Conservation (phyloP, 106 monocot genomes). For the Acanthochlamys bracteata region DNA sequence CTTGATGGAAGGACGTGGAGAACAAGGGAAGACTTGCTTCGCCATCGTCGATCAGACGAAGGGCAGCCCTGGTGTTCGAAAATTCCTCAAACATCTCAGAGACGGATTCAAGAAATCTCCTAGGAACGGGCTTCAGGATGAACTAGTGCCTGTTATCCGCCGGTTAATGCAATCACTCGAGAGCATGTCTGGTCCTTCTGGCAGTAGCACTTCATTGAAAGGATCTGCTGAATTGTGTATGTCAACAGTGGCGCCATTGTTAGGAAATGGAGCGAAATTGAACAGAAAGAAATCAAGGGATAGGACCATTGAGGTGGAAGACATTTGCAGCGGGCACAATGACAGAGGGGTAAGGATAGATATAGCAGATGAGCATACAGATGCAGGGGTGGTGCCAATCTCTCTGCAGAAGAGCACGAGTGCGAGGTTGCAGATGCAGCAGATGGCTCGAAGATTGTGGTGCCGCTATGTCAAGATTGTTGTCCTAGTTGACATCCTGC, state of each 20-base stretch:
- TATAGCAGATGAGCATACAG: background rate
- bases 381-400: constrained; percentile 6
- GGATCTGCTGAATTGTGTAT: constrained; percentile 4
- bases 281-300: constrained; percentile 21
- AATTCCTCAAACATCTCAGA: constrained; percentile 20
- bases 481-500: constrained; percentile 13
- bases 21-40: constrained; percentile 25
- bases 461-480: constrained; percentile 32
- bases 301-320: background rate
- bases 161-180: constrained; percentile 23
- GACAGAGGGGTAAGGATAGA: constrained; percentile 17
- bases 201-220: background rate
- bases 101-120: constrained; percentile 12
- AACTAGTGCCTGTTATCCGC: constrained; percentile 23
- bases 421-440: constrained; percentile 15
- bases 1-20: constrained; percentile 18
- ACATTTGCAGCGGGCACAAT: background rate
- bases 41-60: constrained; percentile 25
- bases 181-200: background rate
- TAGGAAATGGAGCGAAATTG: constrained; percentile 11
- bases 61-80: constrained; percentile 19
- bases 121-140: constrained; percentile 23
- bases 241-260: constrained; percentile 21
- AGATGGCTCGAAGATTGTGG: constrained; percentile 13
- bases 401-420: constrained; percentile 18